phyloP scores from a whole-genome alignment of 768 basidiomycete genomes.

The Kondoa malvinella region DNA sequence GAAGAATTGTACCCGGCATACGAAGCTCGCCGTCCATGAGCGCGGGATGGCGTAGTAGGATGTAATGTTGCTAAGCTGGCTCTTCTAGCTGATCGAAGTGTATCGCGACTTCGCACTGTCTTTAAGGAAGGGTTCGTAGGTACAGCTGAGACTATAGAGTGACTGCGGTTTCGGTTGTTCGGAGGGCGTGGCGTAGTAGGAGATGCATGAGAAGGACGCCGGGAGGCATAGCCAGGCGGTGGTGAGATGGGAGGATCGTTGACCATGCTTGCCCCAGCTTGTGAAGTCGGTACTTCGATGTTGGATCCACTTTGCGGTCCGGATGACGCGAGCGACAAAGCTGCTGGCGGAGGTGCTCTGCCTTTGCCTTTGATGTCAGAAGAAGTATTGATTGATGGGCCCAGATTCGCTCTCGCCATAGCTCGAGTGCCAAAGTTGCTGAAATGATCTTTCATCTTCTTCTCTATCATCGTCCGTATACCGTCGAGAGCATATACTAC shows the following conservation, averaged over 20 bases:
- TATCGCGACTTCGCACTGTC: background rate
- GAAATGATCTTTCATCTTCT: constrained; percentile 21
- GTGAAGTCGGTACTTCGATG: background rate
- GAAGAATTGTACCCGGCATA: background rate
- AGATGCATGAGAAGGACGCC: background rate
- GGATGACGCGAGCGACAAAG: background rate
- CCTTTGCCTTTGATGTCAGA: constrained; percentile 12
- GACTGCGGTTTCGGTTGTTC: background rate
- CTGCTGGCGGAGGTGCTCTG: background rate
- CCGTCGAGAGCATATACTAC: constrained; percentile 26
- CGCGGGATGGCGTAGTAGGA: background rate
- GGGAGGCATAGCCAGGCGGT: constrained; percentile 1
- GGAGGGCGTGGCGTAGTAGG: background rate
- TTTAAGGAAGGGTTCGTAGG: background rate
- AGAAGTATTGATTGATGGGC: background rate
- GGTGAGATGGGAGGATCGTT: background rate
- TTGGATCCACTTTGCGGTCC: no score
- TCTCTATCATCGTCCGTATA: constrained; percentile 25
- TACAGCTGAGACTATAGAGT: background rate
- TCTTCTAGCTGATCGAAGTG: background rate
- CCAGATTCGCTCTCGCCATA: background rate
- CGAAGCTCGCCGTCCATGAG: background rate
- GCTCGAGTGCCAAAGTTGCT: background rate
- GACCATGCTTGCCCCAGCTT: background rate
- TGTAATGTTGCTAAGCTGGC: background rate